Conservation (phyloP, 2,329 filamentous ascomycete species). For the Gliomastix tumulicola region DNA sequence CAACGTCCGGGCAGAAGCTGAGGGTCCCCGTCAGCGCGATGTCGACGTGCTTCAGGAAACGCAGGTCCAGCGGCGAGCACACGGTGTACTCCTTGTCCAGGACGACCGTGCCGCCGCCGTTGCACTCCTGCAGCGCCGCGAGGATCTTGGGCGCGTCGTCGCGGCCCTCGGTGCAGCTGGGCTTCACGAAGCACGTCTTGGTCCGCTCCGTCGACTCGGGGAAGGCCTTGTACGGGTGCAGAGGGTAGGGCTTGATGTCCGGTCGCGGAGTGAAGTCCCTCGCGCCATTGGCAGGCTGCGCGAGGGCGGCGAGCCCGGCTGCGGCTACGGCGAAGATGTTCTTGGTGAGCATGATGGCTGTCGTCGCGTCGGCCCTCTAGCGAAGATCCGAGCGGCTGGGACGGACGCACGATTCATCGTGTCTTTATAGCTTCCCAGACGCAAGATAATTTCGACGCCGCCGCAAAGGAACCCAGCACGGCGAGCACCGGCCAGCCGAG, state of each 20-base stretch:
- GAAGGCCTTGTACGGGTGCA: constrained; percentile 9
- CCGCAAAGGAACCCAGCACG: no score
- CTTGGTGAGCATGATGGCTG: no score
- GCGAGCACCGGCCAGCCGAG: no score
- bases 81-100: constrained; percentile 54
- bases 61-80: constrained; percentile 57
- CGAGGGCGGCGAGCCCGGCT: no score
- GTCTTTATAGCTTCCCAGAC: no score
- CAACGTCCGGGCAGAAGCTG: constrained; percentile 57
- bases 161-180: constrained; percentile 6
- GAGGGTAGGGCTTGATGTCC: constrained; percentile 10
- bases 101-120: constrained; percentile 55
- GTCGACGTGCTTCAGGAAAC: constrained; percentile 57
- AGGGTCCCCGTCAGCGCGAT: constrained; percentile 49
- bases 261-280: background rate
- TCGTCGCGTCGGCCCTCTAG: no score
- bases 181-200: constrained; percentile 14
- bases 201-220: constrained; percentile 10
- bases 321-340: no score
- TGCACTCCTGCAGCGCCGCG: constrained; percentile 31
- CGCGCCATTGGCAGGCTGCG: no score
- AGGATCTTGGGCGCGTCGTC: constrained; percentile 1
- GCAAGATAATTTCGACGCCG: no score
- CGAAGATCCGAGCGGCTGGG: no score
- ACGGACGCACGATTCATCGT: no score